A percentile compares a stretch with the other conserved stretches of the same genome.
Evolutionary conservation across 2,329 filamentous ascomycete species (phyloP).

Genomic region (Alternaria sp.): DNA sequence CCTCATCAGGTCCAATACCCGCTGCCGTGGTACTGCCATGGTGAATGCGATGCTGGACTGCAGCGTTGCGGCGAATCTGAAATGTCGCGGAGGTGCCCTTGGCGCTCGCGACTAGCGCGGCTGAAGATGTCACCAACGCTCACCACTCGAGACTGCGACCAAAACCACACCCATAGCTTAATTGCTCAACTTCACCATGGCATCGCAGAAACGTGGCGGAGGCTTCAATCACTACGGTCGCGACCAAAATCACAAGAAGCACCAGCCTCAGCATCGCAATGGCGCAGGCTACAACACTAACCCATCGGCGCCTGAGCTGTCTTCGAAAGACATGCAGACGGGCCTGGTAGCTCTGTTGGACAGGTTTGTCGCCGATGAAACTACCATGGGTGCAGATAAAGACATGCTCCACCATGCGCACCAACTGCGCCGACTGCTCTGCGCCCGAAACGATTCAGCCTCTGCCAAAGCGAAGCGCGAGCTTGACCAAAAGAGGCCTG

Average conservation of each 20-base stretch:
- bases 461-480: slow-evolving; percentile 62
- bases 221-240: slow-evolving; percentile 32
- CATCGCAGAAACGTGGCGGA: slow-evolving; percentile 31
- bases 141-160: neutral
- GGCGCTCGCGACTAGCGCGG: slow-evolving; percentile 22
- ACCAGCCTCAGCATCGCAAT: slow-evolving; percentile 9
- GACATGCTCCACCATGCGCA: slow-evolving; percentile 42
- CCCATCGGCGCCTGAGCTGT: slow-evolving; percentile 23
- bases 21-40: slow-evolving; percentile 63
- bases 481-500: slow-evolving; percentile 41
- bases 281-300: neutral
- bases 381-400: slow-evolving; percentile 31
- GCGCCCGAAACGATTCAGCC: slow-evolving; percentile 45
- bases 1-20: slow-evolving; percentile 78
- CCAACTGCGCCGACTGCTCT: slow-evolving; percentile 39
- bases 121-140: neutral
- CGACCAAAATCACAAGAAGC: slow-evolving; percentile 14
- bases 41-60: slow-evolving; percentile 9
- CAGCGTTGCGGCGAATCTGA: slow-evolving; percentile 22
- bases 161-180: neutral
- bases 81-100: slow-evolving; percentile 24
- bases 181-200: slow-evolving; percentile 20
- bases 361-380: slow-evolving; percentile 42
- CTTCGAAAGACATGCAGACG: slow-evolving; percentile 36
- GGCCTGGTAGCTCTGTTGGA: slow-evolving; percentile 44